Evolutionary conservation across 1,139 yeast genomes (phyloP).

Genomic region (Meyerozyma smithsonii): DNA sequence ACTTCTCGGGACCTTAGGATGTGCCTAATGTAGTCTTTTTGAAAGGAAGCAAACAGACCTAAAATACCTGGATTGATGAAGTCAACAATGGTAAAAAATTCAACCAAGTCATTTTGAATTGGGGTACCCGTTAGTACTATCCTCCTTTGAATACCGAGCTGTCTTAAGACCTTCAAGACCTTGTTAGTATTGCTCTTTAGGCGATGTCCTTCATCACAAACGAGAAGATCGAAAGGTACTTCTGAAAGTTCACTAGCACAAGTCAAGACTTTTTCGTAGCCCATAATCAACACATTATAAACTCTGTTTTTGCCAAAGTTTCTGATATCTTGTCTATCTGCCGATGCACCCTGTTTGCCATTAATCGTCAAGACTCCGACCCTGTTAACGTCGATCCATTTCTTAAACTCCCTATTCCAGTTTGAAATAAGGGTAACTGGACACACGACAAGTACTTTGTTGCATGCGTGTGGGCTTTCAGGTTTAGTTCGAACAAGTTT

Average conservation of each 20-base stretch:
- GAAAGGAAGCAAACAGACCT: slow-evolving; percentile 62
- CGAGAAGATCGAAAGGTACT: slow-evolving; percentile 60
- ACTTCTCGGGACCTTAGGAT: slow-evolving; percentile 71
- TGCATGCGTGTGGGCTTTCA: slow-evolving; percentile 40
- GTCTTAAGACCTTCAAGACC: slow-evolving; percentile 57
- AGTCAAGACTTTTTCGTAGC: slow-evolving; percentile 75
- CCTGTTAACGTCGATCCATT: slow-evolving; percentile 77
- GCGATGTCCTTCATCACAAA: slow-evolving; percentile 96
- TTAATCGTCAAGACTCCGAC: slow-evolving; percentile 55
- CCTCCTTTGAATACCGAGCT: slow-evolving; percentile 51
- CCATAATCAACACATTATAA: slow-evolving; percentile 78
- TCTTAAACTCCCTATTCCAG: slow-evolving; percentile 84
- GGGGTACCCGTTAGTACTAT: slow-evolving; percentile 88
- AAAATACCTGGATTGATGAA: slow-evolving; percentile 81
- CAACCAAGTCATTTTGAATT: slow-evolving; percentile 84
- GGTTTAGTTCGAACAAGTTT: slow-evolving; percentile 50
- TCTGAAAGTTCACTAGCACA: slow-evolving; percentile 50
- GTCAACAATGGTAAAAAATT: slow-evolving; percentile 75
- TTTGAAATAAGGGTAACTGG: slow-evolving; percentile 87
- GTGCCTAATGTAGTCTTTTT: slow-evolving; percentile 63
- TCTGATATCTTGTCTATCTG: slow-evolving; percentile 54
- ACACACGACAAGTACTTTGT: slow-evolving; percentile 74
- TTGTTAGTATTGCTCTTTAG: slow-evolving; percentile 69
- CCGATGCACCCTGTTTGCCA: slow-evolving; percentile 36
- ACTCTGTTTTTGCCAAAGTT: slow-evolving; percentile 67